Conservation (phyloP, 2,329 filamentous ascomycete genomes). For the Nothopassalora personata region DNA sequence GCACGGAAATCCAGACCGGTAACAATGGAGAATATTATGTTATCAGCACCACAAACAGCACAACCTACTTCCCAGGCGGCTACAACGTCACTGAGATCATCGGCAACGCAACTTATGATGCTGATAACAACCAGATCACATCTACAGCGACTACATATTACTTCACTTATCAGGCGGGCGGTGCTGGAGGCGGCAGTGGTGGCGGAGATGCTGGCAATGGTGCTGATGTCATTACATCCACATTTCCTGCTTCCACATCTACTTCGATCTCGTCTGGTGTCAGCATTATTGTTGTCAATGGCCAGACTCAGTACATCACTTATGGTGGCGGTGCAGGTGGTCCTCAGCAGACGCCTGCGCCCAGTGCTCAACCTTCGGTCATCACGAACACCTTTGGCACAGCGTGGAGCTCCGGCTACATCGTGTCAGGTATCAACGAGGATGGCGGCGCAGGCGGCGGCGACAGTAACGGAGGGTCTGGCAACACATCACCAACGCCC, state of each 20-base stretch:
- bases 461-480: slow-evolving; percentile 12
- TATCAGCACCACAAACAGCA: slow-evolving; percentile 17
- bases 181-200: slow-evolving; percentile 15
- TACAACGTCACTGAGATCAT: slow-evolving; percentile 23
- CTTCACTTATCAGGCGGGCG: slow-evolving; percentile 23
- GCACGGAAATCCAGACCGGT: slow-evolving; percentile 7
- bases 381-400: slow-evolving; percentile 19
- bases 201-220: slow-evolving; percentile 13
- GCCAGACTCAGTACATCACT: slow-evolving; percentile 1
- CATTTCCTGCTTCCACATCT: slow-evolving; percentile 7
- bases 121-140: slow-evolving; percentile 21
- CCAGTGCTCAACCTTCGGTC: slow-evolving; percentile 10
- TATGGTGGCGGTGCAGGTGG: slow-evolving; percentile 16
- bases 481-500: background rate
- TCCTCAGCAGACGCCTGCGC: slow-evolving; percentile 11
- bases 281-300: slow-evolving; percentile 17
- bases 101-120: slow-evolving; percentile 19
- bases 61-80: slow-evolving; percentile 13
- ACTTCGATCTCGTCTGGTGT: slow-evolving; percentile 10
- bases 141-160: slow-evolving; percentile 23
- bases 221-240: slow-evolving; percentile 21
- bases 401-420: slow-evolving; percentile 20
- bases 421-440: slow-evolving; percentile 13
- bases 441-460: slow-evolving; percentile 15
- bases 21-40: slow-evolving; percentile 18